phyloP scores from a whole-genome alignment of 768 basidiomycete species.

The Mycena crocata region DNA sequence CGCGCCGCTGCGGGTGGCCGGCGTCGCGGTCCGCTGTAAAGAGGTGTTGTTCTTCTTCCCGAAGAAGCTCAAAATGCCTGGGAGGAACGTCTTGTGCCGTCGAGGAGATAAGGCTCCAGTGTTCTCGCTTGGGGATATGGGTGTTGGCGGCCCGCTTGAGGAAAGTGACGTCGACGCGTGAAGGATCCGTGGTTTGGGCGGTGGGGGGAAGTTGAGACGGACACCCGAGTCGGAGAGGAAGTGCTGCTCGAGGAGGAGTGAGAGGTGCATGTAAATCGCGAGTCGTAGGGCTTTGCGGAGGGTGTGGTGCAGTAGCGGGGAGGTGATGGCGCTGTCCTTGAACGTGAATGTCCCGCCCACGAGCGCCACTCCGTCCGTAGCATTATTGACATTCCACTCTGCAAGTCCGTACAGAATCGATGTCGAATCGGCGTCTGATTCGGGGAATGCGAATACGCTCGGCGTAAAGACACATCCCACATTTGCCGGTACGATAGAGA shows the following conservation, averaged over 20 bases:
- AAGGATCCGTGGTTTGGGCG: constrained; percentile 38
- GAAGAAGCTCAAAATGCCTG: constrained; percentile 57
- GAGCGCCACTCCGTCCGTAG: constrained; percentile 37
- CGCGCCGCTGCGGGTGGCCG: constrained; percentile 44
- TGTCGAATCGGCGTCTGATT: constrained; percentile 41
- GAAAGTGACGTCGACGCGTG: no score
- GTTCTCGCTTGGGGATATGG: no score
- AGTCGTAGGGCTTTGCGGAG: constrained; percentile 64
- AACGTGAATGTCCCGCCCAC: constrained; percentile 75
- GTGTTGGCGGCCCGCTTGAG: no score
- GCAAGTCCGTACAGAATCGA: constrained; percentile 61
- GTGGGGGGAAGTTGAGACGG: constrained; percentile 56
- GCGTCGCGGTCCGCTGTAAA: constrained; percentile 32
- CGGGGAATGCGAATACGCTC: constrained; percentile 53
- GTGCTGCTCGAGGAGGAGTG: constrained; percentile 71
- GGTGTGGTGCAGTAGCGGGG: constrained; percentile 53
- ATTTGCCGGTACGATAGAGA: constrained; percentile 50
- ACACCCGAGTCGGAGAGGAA: constrained; percentile 64
- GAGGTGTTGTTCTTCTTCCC: constrained; percentile 40
- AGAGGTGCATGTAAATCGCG: constrained; percentile 64
- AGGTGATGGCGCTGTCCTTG: constrained; percentile 54
- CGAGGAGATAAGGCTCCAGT: background rate
- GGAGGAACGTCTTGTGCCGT: constrained; percentile 46
- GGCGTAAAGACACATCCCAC: constrained; percentile 60
- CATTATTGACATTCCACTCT: constrained; percentile 66